phyloP scores from a whole-genome alignment of 805 yeast genomes.

The Sugiyamaella floridensis region DNA sequence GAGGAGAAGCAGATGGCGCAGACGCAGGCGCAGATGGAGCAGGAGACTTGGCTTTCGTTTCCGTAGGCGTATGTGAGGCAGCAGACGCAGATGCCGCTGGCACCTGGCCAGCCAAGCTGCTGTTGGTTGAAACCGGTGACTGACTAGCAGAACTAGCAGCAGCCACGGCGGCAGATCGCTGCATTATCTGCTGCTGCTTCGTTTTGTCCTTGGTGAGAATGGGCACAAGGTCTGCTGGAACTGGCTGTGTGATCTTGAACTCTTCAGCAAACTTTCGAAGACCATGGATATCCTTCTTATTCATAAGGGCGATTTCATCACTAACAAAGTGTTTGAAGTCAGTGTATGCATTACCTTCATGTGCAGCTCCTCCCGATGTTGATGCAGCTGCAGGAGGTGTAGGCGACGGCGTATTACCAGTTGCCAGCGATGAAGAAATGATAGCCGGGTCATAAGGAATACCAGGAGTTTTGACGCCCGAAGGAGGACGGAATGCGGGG shows the following conservation, averaged over 20 bases:
- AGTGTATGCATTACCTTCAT: slow-evolving; percentile 12
- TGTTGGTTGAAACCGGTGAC: not conserved
- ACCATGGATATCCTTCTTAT: slow-evolving; percentile 30
- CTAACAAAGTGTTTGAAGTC: slow-evolving; percentile 28
- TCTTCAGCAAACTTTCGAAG: slow-evolving; percentile 73
- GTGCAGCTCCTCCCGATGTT: not conserved
- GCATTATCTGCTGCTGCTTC: slow-evolving; percentile 57
- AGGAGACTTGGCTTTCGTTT: slow-evolving; percentile 1
- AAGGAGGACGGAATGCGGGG: slow-evolving; percentile 24
- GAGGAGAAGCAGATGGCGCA: slow-evolving; percentile 7
- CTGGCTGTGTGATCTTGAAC: slow-evolving; percentile 53
- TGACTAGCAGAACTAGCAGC: not conserved
- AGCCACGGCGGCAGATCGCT: slow-evolving; percentile 17
- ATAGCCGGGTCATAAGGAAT: slow-evolving; percentile 56
- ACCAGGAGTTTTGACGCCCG: slow-evolving; percentile 29
- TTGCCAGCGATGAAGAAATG: slow-evolving; percentile 33
- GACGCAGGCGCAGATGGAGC: slow-evolving; percentile 5
- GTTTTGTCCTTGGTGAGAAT: slow-evolving; percentile 58
- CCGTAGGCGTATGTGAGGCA: slow-evolving; percentile 7
- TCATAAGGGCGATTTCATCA: slow-evolving; percentile 27
- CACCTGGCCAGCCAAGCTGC: not conserved
- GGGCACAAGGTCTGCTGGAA: slow-evolving; percentile 62
- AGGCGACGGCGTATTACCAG: slow-evolving; percentile 14
- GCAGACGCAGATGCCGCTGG: slow-evolving; percentile 5
- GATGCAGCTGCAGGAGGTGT: not conserved